Percentiles rank a stretch among this genome's conserved stretches.
Evolutionary conservation across 2,329 filamentous ascomycete genomes (phyloP).

Genomic region (Ophiostoma sp.): DNA sequence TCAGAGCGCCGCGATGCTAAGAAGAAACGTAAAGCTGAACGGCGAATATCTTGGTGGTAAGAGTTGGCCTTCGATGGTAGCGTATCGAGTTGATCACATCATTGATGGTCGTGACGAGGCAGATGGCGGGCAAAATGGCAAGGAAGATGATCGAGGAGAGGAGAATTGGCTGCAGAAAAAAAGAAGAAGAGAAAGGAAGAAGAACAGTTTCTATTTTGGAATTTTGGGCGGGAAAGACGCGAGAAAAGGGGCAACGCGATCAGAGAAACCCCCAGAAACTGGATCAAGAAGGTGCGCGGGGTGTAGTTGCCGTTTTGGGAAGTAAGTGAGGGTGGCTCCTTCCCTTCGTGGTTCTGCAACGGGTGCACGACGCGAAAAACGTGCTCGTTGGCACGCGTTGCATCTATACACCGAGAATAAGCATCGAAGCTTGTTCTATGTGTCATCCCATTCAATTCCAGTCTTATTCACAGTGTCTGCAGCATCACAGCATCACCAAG

Average conservation of each 20-base stretch:
- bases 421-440: neutral
- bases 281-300: neutral
- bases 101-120: neutral
- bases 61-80: neutral
- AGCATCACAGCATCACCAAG: too few species aligned
- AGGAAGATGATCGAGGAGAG: neutral
- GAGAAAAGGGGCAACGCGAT: neutral
- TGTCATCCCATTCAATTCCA: neutral
- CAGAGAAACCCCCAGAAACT: neutral
- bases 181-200: neutral
- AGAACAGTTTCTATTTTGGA: neutral
- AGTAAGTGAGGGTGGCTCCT: neutral
- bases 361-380: neutral
- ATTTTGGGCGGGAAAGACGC: neutral
- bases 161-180: neutral
- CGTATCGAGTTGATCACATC: neutral
- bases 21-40: neutral
- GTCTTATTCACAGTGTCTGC: neutral
- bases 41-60: neutral
- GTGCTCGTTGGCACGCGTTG: neutral
- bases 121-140: neutral
- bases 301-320: slow-evolving; percentile 23
- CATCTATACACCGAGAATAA: neutral
- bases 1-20: neutral
- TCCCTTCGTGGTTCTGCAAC: neutral